A percentile compares a stretch with the other conserved stretches of the same genome.
Conservation (phyloP, 345 rosid species). For the Iberis pinnata region DNA sequence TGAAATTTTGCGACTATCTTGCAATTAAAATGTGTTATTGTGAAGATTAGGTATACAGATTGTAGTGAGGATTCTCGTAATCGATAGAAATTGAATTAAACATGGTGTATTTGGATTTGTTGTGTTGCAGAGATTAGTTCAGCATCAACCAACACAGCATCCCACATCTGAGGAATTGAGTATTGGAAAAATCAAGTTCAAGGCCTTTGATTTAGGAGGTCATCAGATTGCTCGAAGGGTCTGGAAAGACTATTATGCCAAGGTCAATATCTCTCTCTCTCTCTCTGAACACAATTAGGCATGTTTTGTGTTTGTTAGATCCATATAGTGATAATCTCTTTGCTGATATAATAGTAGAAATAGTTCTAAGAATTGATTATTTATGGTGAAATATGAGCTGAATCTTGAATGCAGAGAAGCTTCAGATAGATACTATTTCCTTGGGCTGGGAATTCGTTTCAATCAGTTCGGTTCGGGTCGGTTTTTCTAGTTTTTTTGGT, state of each 20-base stretch:
- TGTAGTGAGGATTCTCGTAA: not conserved
- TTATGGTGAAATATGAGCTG: too few relatives aligned
- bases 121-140: conserved; percentile 60
- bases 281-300: not conserved
- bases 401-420: too few relatives aligned
- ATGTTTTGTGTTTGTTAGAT: not conserved
- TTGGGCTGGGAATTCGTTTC: too few relatives aligned
- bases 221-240: conserved; percentile 84
- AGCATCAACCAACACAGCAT: conserved; percentile 75
- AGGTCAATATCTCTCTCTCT: conserved; percentile 33
- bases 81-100: too few relatives aligned
- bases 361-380: too few relatives aligned
- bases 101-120: not conserved
- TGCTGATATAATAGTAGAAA: too few relatives aligned
- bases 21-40: not conserved
- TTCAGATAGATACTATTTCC: too few relatives aligned
- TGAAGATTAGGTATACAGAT: not conserved
- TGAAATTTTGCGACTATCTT: too few relatives aligned
- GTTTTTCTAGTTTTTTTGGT: too few relatives aligned
- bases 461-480: too few relatives aligned
- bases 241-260: conserved; percentile 81
- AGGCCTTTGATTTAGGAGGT: conserved; percentile 82
- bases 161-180: conserved; percentile 77
- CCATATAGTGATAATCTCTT: not conserved
- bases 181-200: conserved; percentile 75